Base-by-base conservation (phyloP, 1,284 basidiomycete species). In the Mycena sp. region DNA sequence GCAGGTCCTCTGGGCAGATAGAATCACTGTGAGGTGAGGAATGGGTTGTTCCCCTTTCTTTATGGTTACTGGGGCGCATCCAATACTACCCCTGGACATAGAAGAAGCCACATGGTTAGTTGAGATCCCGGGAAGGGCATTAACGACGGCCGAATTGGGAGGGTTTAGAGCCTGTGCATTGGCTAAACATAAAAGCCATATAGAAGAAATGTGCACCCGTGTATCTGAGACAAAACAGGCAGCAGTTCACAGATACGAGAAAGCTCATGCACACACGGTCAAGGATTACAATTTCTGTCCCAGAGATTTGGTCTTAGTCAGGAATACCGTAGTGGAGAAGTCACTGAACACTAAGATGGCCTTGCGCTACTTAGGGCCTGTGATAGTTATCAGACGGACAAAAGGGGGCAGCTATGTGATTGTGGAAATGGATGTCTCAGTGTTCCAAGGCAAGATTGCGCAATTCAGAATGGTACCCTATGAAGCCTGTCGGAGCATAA, bases 1-100 rank as follows among this genome's bases (percentile, higher is more conserved):
- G 9, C 71, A 64, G 0, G 72, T 80, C 0, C 75, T 82, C 30
- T 84, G 80, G 80, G 76, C 79, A 0, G 80, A 85, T 14, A 37
- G 58, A 25, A 30, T 54, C 10, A 61, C 51, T 1, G 12, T 54
- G 5, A n/a, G 58, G 5, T 37, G 35, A 35, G 51, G 41, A 17
- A 21, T 48, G 7, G 58, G 58, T 1, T 48, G 49, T 10, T 53
- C 50, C 19, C 80, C 81, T 0, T 83, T 76, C 54, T 81, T 74
- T 58, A 69, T 73, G 10, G 73, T 72, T 0, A 76, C 74, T 12
- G 78, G 82, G 0, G 65, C 74, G 0, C 71, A 82, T 6, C 82
- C 79, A 0, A 45, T 80, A 1, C 65, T 83, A 4, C 80, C 79
- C 0, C 73, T 83, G 16, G 77, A 83, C 43, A 67, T 83, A 6